Percentiles rank a stretch among this genome's conserved stretches.
phyloP scores from a whole-genome alignment of 2,329 filamentous ascomycete species.

The Cladophialophora exuberans region DNA sequence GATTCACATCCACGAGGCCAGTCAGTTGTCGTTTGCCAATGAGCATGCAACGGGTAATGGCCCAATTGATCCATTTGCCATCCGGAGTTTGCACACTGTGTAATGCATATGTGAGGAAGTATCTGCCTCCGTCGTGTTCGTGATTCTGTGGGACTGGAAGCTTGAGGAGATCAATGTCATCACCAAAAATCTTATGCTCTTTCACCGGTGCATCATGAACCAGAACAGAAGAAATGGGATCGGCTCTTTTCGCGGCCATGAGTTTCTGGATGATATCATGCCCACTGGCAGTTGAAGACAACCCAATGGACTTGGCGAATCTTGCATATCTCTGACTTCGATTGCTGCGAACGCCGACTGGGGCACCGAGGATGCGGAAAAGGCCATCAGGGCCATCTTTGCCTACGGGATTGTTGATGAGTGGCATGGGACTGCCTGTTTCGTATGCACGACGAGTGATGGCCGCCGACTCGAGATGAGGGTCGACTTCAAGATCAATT shows the following conservation, averaged over 20 bases:
- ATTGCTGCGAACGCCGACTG: conserved; percentile 43
- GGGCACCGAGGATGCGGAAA: conserved; percentile 53
- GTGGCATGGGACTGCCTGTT: conserved; percentile 50
- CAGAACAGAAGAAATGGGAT: conserved; percentile 40
- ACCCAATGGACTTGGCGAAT: conserved; percentile 47
- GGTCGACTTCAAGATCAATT: conserved; percentile 49
- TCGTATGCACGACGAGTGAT: conserved; percentile 53
- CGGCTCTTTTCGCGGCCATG: conserved; percentile 39
- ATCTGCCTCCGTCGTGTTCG: conserved; percentile 53
- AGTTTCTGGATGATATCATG: conserved; percentile 49
- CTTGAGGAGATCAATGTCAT: conserved; percentile 48
- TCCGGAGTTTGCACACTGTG: conserved; percentile 52
- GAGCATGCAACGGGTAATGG: conserved; percentile 50
- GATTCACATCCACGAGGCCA: conserved; percentile 48
- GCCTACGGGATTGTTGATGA: conserved; percentile 59
- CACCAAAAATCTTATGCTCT: conserved; percentile 46
- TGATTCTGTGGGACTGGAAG: conserved; percentile 51
- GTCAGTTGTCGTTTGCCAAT: conserved; percentile 47
- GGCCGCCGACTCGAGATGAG: conserved; percentile 52
- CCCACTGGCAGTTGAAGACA: conserved; percentile 44
- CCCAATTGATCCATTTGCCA: conserved; percentile 50
- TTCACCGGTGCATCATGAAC: conserved; percentile 49
- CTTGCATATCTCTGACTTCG: conserved; percentile 44
- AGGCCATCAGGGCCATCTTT: conserved; percentile 52
- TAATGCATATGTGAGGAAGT: conserved; percentile 57